Percentiles rank a stretch among this genome's conserved stretches.
Evolutionary conservation across 108 stramenopile species (phyloP).

Genomic region (Skeletonema grethae): DNA sequence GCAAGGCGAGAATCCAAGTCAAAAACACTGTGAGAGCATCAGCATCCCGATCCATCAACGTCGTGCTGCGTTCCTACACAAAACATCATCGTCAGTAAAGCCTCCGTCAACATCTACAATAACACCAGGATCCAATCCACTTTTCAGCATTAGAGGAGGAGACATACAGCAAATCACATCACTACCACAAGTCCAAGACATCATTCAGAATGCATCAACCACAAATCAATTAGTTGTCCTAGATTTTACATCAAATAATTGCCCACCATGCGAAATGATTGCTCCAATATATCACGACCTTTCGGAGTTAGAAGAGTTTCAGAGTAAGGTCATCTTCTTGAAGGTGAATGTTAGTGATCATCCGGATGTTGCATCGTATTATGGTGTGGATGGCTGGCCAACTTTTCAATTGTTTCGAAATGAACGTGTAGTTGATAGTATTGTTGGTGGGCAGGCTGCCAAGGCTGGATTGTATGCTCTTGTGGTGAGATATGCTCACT

Average conservation of each 20-base stretch:
- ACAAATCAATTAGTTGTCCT: constrained; percentile 21
- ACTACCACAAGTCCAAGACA: constrained; percentile 13
- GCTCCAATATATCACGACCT: constrained; percentile 28
- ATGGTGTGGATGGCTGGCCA: constrained; percentile 40
- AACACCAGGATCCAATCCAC: neutral
- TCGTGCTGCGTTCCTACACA: neutral
- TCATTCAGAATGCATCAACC: constrained; percentile 10
- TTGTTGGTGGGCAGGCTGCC: constrained; percentile 31
- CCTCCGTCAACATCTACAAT: neutral
- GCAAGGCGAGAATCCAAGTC: neutral
- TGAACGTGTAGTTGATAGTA: constrained; percentile 4
- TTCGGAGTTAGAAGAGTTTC: constrained; percentile 18
- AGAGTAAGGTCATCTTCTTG: constrained; percentile 13
- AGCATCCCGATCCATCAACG: neutral
- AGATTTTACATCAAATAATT: constrained; percentile 34
- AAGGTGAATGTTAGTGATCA: constrained; percentile 34
- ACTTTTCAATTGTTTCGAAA: constrained; percentile 33
- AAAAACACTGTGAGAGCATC: neutral
- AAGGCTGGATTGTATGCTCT: constrained; percentile 25
- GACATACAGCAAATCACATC: constrained; percentile 19
- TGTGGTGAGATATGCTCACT: constrained; percentile 9
- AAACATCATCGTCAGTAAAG: neutral
- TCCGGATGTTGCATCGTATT: constrained; percentile 26
- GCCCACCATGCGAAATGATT: constrained; percentile 44
- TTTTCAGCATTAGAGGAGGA: constrained; percentile 9